Percentiles rank a stretch among this genome's conserved stretches.
phyloP scores from a whole-genome alignment of 257 asterid genomes.

The Petrea volubilis region DNA sequence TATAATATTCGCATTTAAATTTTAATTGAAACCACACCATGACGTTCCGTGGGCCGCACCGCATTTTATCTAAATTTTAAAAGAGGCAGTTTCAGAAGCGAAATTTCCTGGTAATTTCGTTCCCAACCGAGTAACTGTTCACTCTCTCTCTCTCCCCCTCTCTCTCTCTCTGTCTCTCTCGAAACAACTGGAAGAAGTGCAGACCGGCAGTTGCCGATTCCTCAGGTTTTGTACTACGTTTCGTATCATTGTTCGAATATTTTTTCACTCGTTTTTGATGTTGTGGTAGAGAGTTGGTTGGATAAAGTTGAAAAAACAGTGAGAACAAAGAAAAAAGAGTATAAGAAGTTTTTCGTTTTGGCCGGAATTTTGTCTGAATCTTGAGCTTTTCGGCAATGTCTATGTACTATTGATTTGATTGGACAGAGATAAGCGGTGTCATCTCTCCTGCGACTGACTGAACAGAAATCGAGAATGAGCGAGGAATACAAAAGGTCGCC shows the following conservation, averaged over 20 bases:
- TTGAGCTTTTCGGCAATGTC: conserved; percentile 20
- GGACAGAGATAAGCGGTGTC: conserved; percentile 35
- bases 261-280: background rate
- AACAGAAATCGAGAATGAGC: conserved; percentile 32
- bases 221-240: conserved; percentile 10
- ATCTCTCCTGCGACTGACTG: conserved; percentile 83
- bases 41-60: no score
- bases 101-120: conserved; percentile 22
- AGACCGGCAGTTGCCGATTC: conserved; percentile 3
- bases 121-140: background rate
- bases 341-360: background rate
- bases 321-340: background rate
- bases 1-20: no score
- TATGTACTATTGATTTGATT: conserved; percentile 15
- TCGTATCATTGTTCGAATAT: background rate
- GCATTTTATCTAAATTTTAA: background rate
- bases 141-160: background rate
- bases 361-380: conserved; percentile 9
- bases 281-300: background rate
- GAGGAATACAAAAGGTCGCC: conserved; percentile 55
- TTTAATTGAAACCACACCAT: no score
- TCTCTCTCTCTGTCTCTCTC: background rate
- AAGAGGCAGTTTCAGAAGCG: background rate
- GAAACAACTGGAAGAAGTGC: conserved; percentile 6
- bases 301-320: background rate